These are phyloP conservation scores for Carex parvula DNA, from an alignment of 176 grass and related monocot genomes.

Conservation along the genomic window DNA sequence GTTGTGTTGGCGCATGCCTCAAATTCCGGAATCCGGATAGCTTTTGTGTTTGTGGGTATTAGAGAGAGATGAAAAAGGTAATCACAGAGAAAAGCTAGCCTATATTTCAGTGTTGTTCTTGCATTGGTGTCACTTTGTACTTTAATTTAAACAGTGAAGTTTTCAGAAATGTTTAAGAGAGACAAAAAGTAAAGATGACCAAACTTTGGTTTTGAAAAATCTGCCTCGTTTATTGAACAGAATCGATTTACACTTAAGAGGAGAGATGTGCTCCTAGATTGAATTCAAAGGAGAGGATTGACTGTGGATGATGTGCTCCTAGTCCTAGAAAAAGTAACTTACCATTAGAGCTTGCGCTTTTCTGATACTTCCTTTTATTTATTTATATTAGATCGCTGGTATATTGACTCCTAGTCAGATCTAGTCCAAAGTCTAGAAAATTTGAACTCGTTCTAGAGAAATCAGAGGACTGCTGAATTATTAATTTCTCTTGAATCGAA, in stretches of 20 bases:
- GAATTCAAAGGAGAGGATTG: constrained; percentile 3
- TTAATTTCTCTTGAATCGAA: not conserved
- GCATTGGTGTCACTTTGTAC: constrained; percentile 21
- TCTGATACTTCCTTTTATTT: constrained; percentile 4
- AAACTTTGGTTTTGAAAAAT: constrained; percentile 19
- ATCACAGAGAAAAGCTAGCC: constrained; percentile 1
- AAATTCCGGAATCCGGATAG: constrained; percentile 16
- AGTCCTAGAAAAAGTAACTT: not conserved
- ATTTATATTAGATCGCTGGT: not conserved
- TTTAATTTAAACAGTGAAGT: constrained; percentile 36
- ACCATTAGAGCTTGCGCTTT: not conserved
- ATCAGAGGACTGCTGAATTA: not conserved
- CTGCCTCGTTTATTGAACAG: constrained; percentile 10
- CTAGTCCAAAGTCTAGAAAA: not conserved
- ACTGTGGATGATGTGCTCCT: not conserved
- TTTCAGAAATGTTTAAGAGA: not conserved
- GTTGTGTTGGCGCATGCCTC: constrained; percentile 25
- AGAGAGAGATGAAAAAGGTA: not conserved
- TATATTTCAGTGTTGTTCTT: constrained; percentile 22
- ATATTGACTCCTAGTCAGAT: not conserved
- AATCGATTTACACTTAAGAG: not conserved
- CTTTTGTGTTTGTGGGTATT: constrained; percentile 15
- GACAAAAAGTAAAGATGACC: constrained; percentile 5
- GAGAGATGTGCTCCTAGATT: not conserved
- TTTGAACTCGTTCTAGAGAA: not conserved